Conservation (phyloP, 331 rosid species). For the Cydonia oblonga region DNA sequence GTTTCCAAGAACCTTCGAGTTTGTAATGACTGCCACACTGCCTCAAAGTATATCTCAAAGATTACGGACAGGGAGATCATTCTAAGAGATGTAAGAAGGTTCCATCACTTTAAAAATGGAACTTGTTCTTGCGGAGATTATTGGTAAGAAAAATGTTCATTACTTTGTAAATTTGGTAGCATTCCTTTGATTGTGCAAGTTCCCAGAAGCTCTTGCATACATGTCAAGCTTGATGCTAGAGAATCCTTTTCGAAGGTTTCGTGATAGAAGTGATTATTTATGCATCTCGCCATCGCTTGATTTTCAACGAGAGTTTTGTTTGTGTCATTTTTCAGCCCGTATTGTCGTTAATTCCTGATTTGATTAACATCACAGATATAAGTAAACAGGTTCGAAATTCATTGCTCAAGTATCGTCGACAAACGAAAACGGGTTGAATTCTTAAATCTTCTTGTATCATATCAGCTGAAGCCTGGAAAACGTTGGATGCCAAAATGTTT, state of each 20-base stretch:
- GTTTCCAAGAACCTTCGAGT: conserved; percentile 80
- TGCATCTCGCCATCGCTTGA: background rate
- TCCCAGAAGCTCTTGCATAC: background rate
- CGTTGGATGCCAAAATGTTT: background rate
- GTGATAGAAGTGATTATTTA: background rate
- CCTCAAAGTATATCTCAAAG: conserved; percentile 54
- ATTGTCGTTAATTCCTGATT: background rate
- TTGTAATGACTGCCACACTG: conserved; percentile 72
- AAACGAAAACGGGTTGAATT: too few species aligned
- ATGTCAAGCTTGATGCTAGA: background rate
- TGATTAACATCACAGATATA: background rate
- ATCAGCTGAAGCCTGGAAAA: background rate
- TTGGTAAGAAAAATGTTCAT: conserved; percentile 30
- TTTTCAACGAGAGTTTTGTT: background rate
- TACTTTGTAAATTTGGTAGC: background rate
- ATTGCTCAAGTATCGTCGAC: too few species aligned
- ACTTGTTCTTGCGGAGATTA: conserved; percentile 82
- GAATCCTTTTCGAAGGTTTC: background rate
- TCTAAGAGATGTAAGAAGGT: conserved; percentile 77
- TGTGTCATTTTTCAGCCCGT: background rate
- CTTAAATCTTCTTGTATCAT: too few species aligned
- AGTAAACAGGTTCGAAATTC: background rate
- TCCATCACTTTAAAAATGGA: conserved; percentile 78
- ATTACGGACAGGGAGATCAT: conserved; percentile 58
- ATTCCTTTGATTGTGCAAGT: background rate